A percentile compares a stretch with the other conserved stretches of the same genome.
These are phyloP conservation scores for Ustilago shanxiensis DNA, from an alignment of 1,284 basidiomycete species.

Conservation along the genomic window DNA sequence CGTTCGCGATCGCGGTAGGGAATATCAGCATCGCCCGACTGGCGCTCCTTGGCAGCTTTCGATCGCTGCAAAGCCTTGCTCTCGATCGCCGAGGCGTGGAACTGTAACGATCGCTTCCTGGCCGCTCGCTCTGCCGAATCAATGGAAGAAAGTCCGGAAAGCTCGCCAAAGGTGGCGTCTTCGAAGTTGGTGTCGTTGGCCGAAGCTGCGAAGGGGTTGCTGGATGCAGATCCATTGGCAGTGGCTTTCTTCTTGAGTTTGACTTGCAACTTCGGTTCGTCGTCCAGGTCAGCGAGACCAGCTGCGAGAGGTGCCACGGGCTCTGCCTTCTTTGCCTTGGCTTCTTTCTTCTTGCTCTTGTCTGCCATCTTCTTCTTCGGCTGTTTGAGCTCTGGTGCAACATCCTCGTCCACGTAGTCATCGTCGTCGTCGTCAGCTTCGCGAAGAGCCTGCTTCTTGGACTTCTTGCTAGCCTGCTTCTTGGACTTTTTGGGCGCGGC, in stretches of 20 bases:
- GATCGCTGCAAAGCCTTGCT: constrained; percentile 42
- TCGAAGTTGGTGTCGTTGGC: constrained; percentile 23
- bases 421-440: constrained; percentile 16
- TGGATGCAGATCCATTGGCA: constrained; percentile 3
- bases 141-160: constrained; percentile 51
- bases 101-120: constrained; percentile 58
- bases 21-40: constrained; percentile 68
- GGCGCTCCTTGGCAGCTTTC: constrained; percentile 51
- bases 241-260: constrained; percentile 45
- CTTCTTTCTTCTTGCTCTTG: constrained; percentile 25
- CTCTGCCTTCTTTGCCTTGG: constrained; percentile 32
- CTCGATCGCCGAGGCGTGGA: constrained; percentile 64
- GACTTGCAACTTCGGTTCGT: constrained; percentile 41
- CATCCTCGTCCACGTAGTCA: constrained; percentile 10
- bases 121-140: constrained; percentile 64
- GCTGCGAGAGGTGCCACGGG: constrained; percentile 52
- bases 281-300: constrained; percentile 44
- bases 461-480: constrained; percentile 18
- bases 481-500: constrained; percentile 23
- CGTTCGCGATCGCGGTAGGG: constrained; percentile 67
- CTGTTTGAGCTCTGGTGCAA: background rate
- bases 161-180: constrained; percentile 63
- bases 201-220: constrained; percentile 44
- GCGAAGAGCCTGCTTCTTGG: constrained; percentile 19
- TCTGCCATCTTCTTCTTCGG: constrained; percentile 28